phyloP scores from a whole-genome alignment of 2,329 filamentous ascomycete genomes.

The Aspergillus pseudoviridinutans region DNA sequence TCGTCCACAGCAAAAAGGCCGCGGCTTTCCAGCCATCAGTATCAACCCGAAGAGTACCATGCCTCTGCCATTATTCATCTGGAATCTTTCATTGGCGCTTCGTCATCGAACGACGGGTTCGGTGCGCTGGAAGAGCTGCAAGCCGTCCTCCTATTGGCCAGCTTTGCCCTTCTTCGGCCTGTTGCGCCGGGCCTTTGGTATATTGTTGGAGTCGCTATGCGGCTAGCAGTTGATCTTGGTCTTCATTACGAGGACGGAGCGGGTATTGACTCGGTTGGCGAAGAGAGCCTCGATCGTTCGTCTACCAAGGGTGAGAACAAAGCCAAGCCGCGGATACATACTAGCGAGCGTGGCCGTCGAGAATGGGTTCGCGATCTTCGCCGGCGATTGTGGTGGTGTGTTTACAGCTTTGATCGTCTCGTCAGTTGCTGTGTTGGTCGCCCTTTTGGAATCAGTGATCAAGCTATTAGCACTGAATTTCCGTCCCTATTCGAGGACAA shows the following conservation, averaged over 20 bases:
- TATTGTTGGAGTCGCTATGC: conserved; percentile 88
- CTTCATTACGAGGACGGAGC: conserved; percentile 88
- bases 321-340: conserved; percentile 40
- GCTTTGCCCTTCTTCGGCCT: conserved; percentile 84
- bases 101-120: conserved; percentile 60
- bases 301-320: conserved; percentile 18
- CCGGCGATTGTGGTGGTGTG: conserved; percentile 91
- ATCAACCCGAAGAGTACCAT: conserved; percentile 91
- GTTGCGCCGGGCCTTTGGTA: conserved; percentile 96
- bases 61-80: conserved; percentile 90
- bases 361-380: conserved; percentile 85
- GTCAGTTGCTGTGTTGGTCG: conserved; percentile 91
- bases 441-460: conserved; percentile 92
- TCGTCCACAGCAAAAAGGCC: conserved; percentile 41
- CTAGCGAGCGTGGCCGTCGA: conserved; percentile 61
- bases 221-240: conserved; percentile 85
- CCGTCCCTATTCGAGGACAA: conserved; percentile 84
- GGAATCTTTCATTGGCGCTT: conserved; percentile 74
- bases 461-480: conserved; percentile 92
- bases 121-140: conserved; percentile 90
- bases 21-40: conserved; percentile 57
- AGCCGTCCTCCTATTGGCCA: conserved; percentile 84
- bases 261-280: conserved; percentile 51
- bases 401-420: conserved; percentile 90
- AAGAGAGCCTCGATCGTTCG: conserved; percentile 28